A percentile compares a stretch with the other conserved stretches of the same genome.
Conservation (phyloP, 2,329 filamentous ascomycete species). For the Atkinsonella hypoxylon region DNA sequence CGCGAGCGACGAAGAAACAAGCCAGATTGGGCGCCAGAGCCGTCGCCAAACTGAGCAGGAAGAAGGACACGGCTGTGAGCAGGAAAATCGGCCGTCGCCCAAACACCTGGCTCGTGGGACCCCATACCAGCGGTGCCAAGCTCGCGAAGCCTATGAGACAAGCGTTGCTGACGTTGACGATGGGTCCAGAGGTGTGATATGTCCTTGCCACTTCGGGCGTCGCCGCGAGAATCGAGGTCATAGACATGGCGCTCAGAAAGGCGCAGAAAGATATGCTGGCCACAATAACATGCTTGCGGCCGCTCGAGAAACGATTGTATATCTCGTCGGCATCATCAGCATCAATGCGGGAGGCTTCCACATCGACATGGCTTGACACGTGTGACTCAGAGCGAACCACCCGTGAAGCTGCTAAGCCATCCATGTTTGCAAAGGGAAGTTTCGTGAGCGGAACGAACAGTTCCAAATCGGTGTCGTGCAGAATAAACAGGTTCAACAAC, state of each 20-base stretch:
- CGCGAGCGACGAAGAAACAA: constrained; percentile 62
- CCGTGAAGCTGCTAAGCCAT: too few species aligned
- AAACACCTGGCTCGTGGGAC: constrained; percentile 56
- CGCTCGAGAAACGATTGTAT: constrained; percentile 52
- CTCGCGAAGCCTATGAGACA: constrained; percentile 68
- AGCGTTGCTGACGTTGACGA: constrained; percentile 65
- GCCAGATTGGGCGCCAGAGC: constrained; percentile 60
- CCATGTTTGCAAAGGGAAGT: too few species aligned
- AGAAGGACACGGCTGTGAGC: constrained; percentile 50
- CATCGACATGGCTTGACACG: constrained; percentile 18
- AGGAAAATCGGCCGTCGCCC: constrained; percentile 46
- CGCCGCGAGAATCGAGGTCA: constrained; percentile 60
- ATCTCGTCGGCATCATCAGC: constrained; percentile 32
- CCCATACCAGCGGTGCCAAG: constrained; percentile 56
- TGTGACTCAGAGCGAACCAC: constrained; percentile 15
- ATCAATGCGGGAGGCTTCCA: constrained; percentile 8
- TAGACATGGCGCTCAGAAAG: constrained; percentile 64
- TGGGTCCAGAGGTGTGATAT: constrained; percentile 51
- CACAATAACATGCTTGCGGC: constrained; percentile 56
- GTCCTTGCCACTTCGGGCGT: constrained; percentile 60
- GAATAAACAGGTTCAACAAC: too few species aligned
- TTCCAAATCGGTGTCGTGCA: too few species aligned
- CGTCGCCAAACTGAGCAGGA: constrained; percentile 58
- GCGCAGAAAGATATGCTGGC: constrained; percentile 60
- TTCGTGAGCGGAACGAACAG: too few species aligned